Evolutionary conservation across 2,329 filamentous ascomycete species (phyloP).

Genomic region (Bipolaris bicolor): DNA sequence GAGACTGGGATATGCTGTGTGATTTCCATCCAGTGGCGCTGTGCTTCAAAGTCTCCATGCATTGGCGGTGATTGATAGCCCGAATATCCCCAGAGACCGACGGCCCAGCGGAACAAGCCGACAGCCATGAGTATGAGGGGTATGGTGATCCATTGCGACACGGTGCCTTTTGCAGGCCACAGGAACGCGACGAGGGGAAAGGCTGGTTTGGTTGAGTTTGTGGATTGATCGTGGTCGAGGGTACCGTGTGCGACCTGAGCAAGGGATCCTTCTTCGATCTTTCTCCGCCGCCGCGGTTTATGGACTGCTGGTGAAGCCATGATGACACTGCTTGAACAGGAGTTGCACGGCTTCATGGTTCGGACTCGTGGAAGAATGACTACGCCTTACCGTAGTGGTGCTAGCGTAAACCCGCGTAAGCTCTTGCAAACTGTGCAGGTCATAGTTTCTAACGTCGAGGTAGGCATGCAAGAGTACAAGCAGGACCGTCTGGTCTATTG

Average conservation of each 20-base stretch:
- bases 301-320: constrained; percentile 47
- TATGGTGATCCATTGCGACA: constrained; percentile 90
- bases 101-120: constrained; percentile 92
- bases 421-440: background rate
- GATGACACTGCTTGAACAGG: constrained; percentile 13
- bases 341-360: constrained; percentile 5
- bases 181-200: constrained; percentile 95
- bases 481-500: background rate
- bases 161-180: constrained; percentile 83
- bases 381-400: constrained; percentile 9
- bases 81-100: constrained; percentile 93
- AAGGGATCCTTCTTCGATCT: constrained; percentile 49
- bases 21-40: constrained; percentile 98
- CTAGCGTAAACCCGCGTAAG: constrained; percentile 6
- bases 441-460: background rate
- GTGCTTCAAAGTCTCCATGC: constrained; percentile 97
- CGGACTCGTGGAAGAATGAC: constrained; percentile 15
- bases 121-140: constrained; percentile 86
- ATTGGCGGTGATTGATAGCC: constrained; percentile 84
- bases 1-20: constrained; percentile 87
- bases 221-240: constrained; percentile 52
- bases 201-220: constrained; percentile 64
- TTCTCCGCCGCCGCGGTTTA: constrained; percentile 54
- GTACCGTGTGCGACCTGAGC: constrained; percentile 53
- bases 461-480: background rate